phyloP scores from a whole-genome alignment of 2,329 filamentous ascomycete species.

The Sporothrix euskadiensis region DNA sequence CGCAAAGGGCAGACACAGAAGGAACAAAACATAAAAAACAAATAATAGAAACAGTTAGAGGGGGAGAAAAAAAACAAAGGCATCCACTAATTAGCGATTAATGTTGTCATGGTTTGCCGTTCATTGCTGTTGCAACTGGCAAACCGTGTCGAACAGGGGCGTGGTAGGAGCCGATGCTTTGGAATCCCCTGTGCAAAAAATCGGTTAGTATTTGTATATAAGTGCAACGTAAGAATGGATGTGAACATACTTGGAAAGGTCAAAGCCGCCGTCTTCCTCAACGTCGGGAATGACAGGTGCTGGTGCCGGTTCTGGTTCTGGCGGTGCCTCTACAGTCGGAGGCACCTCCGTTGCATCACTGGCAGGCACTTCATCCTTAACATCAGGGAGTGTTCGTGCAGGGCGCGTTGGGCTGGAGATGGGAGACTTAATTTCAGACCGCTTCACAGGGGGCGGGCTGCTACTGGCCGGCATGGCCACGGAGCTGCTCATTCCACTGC shows the following conservation, averaged over 20 bases:
- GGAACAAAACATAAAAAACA: not conserved
- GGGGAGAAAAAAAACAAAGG: not conserved
- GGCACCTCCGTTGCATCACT: slow-evolving; percentile 20
- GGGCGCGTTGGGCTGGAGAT: slow-evolving; percentile 50
- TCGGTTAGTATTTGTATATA: slow-evolving; percentile 36
- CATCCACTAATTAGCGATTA: not conserved
- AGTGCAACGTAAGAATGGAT: not conserved
- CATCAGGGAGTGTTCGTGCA: slow-evolving; percentile 10
- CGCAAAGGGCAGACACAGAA: not conserved
- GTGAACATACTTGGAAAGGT: slow-evolving; percentile 57
- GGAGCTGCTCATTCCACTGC: slow-evolving; percentile 30
- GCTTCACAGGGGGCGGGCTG: slow-evolving; percentile 53
- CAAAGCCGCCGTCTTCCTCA: slow-evolving; percentile 58
- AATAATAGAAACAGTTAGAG: slow-evolving; percentile 9
- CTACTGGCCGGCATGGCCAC: slow-evolving; percentile 54
- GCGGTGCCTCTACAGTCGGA: not conserved
- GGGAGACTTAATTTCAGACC: slow-evolving; percentile 50
- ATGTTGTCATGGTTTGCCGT: slow-evolving; percentile 36
- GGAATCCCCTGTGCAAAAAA: slow-evolving; percentile 54
- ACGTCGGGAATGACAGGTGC: slow-evolving; percentile 36
- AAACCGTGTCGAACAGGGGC: slow-evolving; percentile 53
- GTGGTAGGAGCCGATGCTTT: slow-evolving; percentile 65
- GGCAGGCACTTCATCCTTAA: slow-evolving; percentile 3
- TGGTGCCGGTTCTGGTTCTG: slow-evolving; percentile 33
- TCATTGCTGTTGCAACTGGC: slow-evolving; percentile 46